Evolutionary conservation across 148 eudicot genomes (phyloP).

Genomic region (Chenopodium album): DNA sequence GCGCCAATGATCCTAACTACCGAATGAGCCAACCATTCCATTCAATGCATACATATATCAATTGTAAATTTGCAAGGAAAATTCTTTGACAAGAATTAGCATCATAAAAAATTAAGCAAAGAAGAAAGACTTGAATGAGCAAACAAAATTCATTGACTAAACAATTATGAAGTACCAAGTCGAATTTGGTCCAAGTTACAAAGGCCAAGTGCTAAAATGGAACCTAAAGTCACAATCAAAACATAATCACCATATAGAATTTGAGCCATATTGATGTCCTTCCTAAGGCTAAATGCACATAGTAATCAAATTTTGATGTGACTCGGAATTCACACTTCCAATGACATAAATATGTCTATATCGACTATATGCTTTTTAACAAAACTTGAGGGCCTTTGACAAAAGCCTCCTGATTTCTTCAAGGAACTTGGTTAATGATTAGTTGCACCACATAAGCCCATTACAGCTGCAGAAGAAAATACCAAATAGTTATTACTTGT

Average conservation of each 20-base stretch:
- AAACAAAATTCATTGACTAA: neutral
- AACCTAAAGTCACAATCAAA: neutral
- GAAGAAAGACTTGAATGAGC: neutral
- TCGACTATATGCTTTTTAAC: neutral
- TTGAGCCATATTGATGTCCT: constrained; percentile 2
- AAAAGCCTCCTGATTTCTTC: constrained; percentile 8
- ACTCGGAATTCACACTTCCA: neutral
- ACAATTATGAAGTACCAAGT: neutral
- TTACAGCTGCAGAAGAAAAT: constrained; percentile 5
- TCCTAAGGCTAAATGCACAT: constrained; percentile 2
- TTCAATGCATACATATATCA: neutral
- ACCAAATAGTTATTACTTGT: neutral
- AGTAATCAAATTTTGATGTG: neutral
- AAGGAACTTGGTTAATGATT: constrained; percentile 13
- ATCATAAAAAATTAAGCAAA: neutral
- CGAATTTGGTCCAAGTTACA: constrained; percentile 15
- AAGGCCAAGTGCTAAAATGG: neutral
- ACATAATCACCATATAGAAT: constrained; percentile 1
- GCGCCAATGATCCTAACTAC: neutral
- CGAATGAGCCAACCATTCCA: neutral
- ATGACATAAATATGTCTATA: neutral
- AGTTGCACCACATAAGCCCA: constrained; percentile 4
- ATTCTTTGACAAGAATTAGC: neutral
- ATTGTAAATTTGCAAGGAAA: neutral
- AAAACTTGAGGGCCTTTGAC: constrained; percentile 3